A percentile compares a stretch with the other conserved stretches of the same genome.
Conservation (phyloP, 2,329 filamentous ascomycete species). For the Alternaria novae-zelandiae region DNA sequence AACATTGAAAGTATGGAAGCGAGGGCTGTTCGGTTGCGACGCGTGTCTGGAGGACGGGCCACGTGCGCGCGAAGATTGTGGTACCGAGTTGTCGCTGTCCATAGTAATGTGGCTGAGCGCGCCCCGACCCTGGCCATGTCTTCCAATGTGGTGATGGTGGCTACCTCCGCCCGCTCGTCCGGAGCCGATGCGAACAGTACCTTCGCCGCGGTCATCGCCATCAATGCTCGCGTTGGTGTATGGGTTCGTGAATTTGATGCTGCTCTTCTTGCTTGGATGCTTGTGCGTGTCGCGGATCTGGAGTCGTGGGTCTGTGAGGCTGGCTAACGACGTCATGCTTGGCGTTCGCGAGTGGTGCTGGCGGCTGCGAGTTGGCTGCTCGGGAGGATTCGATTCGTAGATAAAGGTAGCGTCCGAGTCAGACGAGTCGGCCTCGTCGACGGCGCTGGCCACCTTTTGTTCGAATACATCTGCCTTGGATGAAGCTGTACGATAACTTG, state of each 20-base stretch:
- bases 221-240: slow-evolving; percentile 69
- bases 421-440: slow-evolving; percentile 94
- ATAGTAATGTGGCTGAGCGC: slow-evolving; percentile 72
- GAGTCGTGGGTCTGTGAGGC: slow-evolving; percentile 65
- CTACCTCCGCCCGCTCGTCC: slow-evolving; percentile 64
- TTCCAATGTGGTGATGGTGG: slow-evolving; percentile 80
- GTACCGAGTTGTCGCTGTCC: slow-evolving; percentile 66
- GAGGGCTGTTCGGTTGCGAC: slow-evolving; percentile 72
- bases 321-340: slow-evolving; percentile 81
- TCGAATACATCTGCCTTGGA: slow-evolving; percentile 99
- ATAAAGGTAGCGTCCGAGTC: slow-evolving; percentile 99
- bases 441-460: slow-evolving; percentile 92
- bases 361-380: slow-evolving; percentile 68
- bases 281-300: slow-evolving; percentile 68
- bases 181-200: slow-evolving; percentile 49
- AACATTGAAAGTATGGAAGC: slow-evolving; percentile 56
- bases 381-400: slow-evolving; percentile 92
- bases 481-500: slow-evolving; percentile 65
- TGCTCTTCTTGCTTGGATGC: slow-evolving; percentile 77
- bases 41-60: slow-evolving; percentile 66
- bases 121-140: slow-evolving; percentile 75
- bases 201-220: slow-evolving; percentile 49
- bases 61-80: slow-evolving; percentile 70
- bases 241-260: slow-evolving; percentile 90
- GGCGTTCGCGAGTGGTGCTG: slow-evolving; percentile 90